Evolutionary conservation across 164 flowering plant genomes (phyloP).

Genomic region (Umbilicus rupestris): DNA sequence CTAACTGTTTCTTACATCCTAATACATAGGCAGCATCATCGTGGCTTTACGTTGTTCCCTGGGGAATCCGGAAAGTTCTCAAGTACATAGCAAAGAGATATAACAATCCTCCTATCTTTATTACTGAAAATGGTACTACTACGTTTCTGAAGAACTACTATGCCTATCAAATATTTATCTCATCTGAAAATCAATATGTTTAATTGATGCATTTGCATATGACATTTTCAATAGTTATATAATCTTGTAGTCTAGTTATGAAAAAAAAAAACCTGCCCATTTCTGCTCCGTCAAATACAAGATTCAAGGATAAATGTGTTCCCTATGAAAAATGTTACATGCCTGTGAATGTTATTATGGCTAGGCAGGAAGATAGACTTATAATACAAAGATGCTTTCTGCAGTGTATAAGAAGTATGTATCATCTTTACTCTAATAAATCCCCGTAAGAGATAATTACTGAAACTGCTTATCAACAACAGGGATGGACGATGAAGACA

Average conservation of each 20-base stretch:
- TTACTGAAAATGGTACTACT: conserved; percentile 67
- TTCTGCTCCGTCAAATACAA: too few relatives aligned
- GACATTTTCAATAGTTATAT: too few relatives aligned
- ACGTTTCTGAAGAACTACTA: conserved; percentile 7
- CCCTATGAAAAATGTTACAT: too few relatives aligned
- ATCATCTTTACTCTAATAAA: neutral
- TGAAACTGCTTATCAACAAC: conserved; percentile 2
- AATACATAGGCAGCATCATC: conserved; percentile 85
- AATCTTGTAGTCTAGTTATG: too few relatives aligned
- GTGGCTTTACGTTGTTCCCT: conserved; percentile 91
- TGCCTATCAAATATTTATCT: neutral
- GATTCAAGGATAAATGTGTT: too few relatives aligned
- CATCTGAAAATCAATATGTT: too few relatives aligned
- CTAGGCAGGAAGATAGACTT: neutral
- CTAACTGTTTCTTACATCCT: conserved; percentile 8
- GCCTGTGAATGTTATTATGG: too few relatives aligned
- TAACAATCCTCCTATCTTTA: conserved; percentile 48
- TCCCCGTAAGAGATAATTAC: neutral
- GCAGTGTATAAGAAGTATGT: neutral
- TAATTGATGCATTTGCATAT: too few relatives aligned
- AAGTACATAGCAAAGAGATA: conserved; percentile 52
- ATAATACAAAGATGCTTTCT: neutral
- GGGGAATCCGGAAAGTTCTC: conserved; percentile 74
- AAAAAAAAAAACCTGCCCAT: too few relatives aligned
- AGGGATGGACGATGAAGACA: conserved; percentile 96